Conservation (phyloP, 352 stramenopile genomes). For the Plasmopara halstedii region DNA sequence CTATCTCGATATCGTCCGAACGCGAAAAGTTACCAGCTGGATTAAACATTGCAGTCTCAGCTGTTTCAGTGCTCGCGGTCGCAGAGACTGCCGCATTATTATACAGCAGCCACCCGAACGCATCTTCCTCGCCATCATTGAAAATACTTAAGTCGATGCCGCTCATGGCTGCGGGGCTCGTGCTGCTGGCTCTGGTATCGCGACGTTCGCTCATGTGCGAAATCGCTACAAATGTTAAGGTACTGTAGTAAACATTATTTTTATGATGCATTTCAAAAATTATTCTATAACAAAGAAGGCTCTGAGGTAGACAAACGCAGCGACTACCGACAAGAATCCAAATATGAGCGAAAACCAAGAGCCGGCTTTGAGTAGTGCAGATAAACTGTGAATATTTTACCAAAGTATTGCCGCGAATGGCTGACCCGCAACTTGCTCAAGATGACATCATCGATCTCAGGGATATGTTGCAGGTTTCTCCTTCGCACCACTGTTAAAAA, state of each 20-base stretch:
- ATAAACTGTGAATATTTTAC: too few species aligned
- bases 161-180: conserved; percentile 22
- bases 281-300: too few species aligned
- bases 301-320: too few species aligned
- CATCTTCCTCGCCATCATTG: conserved; percentile 48
- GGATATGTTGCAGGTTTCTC: too few species aligned
- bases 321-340: too few species aligned
- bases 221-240: neutral
- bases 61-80: neutral
- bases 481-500: too few species aligned
- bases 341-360: too few species aligned
- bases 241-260: neutral
- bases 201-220: conserved; percentile 15
- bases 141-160: conserved; percentile 70
- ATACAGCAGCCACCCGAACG: conserved; percentile 51
- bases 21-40: conserved; percentile 5
- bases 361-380: too few species aligned
- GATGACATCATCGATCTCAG: too few species aligned
- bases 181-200: conserved; percentile 4
- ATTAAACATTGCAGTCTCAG: conserved; percentile 1
- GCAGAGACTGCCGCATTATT: conserved; percentile 13
- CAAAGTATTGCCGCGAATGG: too few species aligned
- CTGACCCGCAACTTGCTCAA: too few species aligned
- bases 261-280: too few species aligned
- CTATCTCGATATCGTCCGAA: conserved; percentile 37